Evolutionary conservation across 2,329 filamentous ascomycete genomes (phyloP).

Genomic region (Exophiala xenobiotica): DNA sequence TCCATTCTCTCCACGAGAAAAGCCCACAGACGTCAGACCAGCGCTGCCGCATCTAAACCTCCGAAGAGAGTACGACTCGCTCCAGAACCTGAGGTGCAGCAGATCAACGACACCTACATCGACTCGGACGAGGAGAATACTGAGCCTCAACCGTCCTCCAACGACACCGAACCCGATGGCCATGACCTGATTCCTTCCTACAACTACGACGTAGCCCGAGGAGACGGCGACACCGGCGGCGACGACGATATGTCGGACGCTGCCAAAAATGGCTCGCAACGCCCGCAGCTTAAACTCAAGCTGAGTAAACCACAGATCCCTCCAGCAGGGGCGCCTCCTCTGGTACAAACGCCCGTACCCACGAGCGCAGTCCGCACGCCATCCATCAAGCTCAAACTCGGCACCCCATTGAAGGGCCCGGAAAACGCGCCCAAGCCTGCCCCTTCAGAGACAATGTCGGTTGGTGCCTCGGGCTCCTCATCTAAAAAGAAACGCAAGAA

Average conservation of each 20-base stretch:
- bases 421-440: conserved; percentile 28
- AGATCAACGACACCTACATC: neutral
- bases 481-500: conserved; percentile 31
- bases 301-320: conserved; percentile 23
- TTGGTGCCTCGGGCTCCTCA: conserved; percentile 30
- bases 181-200: neutral
- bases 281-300: conserved; percentile 33
- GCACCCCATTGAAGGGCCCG: conserved; percentile 5
- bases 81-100: conserved; percentile 6
- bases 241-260: conserved; percentile 16
- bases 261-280: conserved; percentile 14
- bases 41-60: neutral
- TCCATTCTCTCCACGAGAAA: conserved; percentile 7
- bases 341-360: conserved; percentile 22
- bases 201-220: neutral
- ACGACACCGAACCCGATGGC: neutral
- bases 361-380: conserved; percentile 23
- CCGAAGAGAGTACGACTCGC: conserved; percentile 5
- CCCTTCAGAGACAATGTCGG: conserved; percentile 12
- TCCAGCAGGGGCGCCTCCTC: conserved; percentile 16
- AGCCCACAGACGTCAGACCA: neutral
- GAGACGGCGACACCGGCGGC: neutral
- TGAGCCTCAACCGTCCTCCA: conserved; percentile 5
- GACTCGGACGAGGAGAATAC: conserved; percentile 16
- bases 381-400: conserved; percentile 30